Conservation (phyloP, 2,329 filamentous ascomycete genomes). For the Fusarium sp. region DNA sequence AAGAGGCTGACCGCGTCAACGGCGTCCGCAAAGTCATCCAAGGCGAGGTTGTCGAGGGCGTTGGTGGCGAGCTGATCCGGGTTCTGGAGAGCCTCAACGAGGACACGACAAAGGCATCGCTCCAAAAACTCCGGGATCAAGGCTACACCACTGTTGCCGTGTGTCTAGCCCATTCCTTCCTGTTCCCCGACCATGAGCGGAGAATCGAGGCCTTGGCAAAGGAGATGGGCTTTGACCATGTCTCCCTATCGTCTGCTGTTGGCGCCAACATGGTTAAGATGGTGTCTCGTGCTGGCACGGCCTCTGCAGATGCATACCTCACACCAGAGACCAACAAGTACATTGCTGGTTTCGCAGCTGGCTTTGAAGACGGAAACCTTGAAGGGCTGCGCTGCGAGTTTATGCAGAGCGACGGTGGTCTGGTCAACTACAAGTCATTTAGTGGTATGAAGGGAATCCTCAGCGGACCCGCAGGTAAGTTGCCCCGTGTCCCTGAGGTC, state of each 20-base stretch:
- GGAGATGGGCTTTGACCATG: slow-evolving; percentile 54
- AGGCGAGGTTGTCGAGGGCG: slow-evolving; percentile 71
- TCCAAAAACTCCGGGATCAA: slow-evolving; percentile 70
- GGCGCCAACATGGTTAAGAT: slow-evolving; percentile 55
- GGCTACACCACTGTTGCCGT: slow-evolving; percentile 67
- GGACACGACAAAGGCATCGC: slow-evolving; percentile 62
- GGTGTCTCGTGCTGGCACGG: slow-evolving; percentile 55
- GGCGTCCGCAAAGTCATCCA: slow-evolving; percentile 55
- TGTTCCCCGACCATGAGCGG: slow-evolving; percentile 66
- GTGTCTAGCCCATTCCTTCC: slow-evolving; percentile 78
- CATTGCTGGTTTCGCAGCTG: slow-evolving; percentile 46
- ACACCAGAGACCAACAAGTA: slow-evolving; percentile 53
- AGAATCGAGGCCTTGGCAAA: slow-evolving; percentile 51
- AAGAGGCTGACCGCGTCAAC: slow-evolving; percentile 68
- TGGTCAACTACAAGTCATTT: slow-evolving; percentile 41
- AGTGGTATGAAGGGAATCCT: slow-evolving; percentile 39
- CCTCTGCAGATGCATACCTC: slow-evolving; percentile 57
- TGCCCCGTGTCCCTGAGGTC: not conserved
- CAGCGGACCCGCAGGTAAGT: slow-evolving; percentile 39
- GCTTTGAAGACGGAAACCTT: slow-evolving; percentile 30
- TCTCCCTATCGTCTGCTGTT: slow-evolving; percentile 50
- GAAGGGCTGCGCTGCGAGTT: slow-evolving; percentile 29
- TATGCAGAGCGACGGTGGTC: slow-evolving; percentile 42
- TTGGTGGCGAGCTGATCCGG: slow-evolving; percentile 76
- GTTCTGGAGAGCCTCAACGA: slow-evolving; percentile 71